Base-by-base conservation (phyloP, 345 rosid species). In the Moringa oleifera region DNA sequence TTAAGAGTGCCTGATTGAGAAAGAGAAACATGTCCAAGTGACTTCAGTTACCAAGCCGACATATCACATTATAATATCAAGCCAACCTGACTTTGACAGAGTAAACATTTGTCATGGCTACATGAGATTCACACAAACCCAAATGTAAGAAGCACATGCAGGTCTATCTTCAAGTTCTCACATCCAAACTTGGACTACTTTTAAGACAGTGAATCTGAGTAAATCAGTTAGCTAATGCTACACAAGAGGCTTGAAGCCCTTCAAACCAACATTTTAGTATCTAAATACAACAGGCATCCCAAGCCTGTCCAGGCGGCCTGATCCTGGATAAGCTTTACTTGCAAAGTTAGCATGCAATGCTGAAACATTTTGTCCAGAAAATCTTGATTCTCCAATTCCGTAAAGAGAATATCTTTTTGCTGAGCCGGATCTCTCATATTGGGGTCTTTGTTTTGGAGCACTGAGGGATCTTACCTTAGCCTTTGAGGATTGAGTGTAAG, bases 301-400 rank as follows among this genome's bases (percentile, higher is more conserved):
- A 0, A 86, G 81, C 63, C 77, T 81, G 83, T 94, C 96, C 78
- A 94, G 71, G 36, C 89, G 90, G 57, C 99, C 99, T 0, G 95
- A 95, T 31, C 99, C 99, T 0, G 96, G 97, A 62, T 95, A 95
- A 10, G 90, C 97, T 68, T 84, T 95, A 71, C 69, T 83, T 16
- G 82, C 59, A 33, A 84, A 89, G 65, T 63, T 89, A 11, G 87
- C 69, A 20, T 82, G 86, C 74, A 84, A 46, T 16, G 76, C 74
- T 52, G 87, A 75, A 25, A 75, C 78, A 58, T 74, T 85, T 59
- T 76, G 91, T 0, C n/a, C n/a, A n/a, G n/a, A n/a, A 77, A 90
- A 76, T 69, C 86, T 73, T 58, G 78, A 61, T 47, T 86, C 69
- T 18, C 81, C 76, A 17, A 67, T 74, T 20, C 85, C 61, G 49